These are phyloP conservation scores for Ganoderma sinense DNA, from an alignment of 1,284 basidiomycete genomes.

Conservation along the genomic window DNA sequence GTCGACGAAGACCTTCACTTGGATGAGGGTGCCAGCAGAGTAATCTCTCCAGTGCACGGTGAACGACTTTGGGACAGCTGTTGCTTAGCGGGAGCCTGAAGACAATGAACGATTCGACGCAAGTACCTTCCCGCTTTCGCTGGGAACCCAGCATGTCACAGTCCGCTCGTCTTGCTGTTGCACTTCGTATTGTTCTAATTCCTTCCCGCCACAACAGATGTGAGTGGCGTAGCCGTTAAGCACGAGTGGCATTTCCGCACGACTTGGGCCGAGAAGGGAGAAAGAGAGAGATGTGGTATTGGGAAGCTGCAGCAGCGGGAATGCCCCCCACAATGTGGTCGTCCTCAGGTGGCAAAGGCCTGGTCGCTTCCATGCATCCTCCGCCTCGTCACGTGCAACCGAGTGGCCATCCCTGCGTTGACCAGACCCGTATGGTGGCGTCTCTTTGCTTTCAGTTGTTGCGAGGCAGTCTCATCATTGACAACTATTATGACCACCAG, in stretches of 20 bases:
- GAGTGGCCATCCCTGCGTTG: no score
- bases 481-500: no score
- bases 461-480: no score
- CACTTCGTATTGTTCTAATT: conserved; percentile 14
- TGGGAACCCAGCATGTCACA: conserved; percentile 22
- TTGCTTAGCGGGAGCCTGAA: neutral
- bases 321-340: neutral
- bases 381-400: no score
- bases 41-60: conserved; percentile 7
- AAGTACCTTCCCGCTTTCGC: conserved; percentile 17
- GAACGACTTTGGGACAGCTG: conserved; percentile 1
- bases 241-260: conserved; percentile 15
- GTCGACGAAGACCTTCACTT: conserved; percentile 1
- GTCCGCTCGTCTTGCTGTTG: conserved; percentile 11
- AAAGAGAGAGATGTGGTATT: neutral
- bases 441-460: no score
- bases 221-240: conserved; percentile 10
- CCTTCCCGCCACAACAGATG: conserved; percentile 20
- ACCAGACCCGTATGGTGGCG: no score
- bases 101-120: neutral
- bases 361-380: no score
- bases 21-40: neutral
- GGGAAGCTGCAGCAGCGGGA: neutral
- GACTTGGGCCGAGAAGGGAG: neutral
- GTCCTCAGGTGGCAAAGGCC: no score